A percentile compares a stretch with the other conserved stretches of the same genome.
phyloP scores from a whole-genome alignment of 140 eudicot genomes.

The Erigeron philadelphicus region DNA sequence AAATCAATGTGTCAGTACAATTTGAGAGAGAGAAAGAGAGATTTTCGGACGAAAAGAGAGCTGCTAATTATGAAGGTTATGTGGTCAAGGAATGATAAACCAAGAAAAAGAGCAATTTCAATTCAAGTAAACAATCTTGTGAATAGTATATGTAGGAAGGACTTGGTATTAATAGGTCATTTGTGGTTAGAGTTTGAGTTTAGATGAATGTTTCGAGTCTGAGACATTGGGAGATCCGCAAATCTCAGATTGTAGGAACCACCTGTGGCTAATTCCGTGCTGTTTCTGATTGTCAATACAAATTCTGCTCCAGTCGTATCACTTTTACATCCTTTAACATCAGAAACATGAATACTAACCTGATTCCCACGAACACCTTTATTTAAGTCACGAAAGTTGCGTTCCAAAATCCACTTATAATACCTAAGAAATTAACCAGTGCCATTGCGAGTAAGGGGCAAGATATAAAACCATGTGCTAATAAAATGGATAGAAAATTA shows the following conservation, averaged over 20 bases:
- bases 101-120: background rate
- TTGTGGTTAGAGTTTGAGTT: background rate
- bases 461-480: background rate
- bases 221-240: no score
- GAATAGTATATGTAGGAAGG: background rate
- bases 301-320: no score
- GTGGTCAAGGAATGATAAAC: constrained; percentile 7
- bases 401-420: constrained; percentile 98
- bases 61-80: constrained; percentile 9
- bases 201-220: no score
- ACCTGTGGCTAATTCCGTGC: no score
- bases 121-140: background rate
- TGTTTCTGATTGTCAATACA: no score
- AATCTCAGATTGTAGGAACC: no score
- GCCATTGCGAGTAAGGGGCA: background rate
- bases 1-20: constrained; percentile 12
- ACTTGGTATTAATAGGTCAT: background rate
- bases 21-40: background rate
- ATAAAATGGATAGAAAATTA: constrained; percentile 27
- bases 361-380: constrained; percentile 99
- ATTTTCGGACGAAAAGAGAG: background rate
- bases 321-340: background rate
- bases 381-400: constrained; percentile 93
- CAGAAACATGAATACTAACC: constrained; percentile 37
- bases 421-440: constrained; percentile 45